Evolutionary conservation across 2,329 filamentous ascomycete species (phyloP), one percentile per base, ranked within the genome.

Genomic region (Botrytis squamosa): DNA sequence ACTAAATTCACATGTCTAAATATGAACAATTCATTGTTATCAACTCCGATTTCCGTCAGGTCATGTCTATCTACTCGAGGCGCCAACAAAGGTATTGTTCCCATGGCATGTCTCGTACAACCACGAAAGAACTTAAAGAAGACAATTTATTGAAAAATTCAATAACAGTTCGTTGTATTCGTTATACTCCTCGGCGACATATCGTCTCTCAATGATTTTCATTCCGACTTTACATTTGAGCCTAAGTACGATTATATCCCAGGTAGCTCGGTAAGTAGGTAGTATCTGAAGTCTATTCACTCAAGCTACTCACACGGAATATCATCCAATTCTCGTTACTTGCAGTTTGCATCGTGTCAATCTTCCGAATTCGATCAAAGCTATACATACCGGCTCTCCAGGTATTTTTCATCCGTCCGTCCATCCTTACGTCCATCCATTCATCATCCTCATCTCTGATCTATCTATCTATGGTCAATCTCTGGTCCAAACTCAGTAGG

Each of bases 301-400:
- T 64, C 69, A 65, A 49, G 52, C 44, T 52, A 55, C 29, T 71
- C 36, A 55, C 44, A 40, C 36, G 16, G 38, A 42, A 64, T 70
- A 64, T 55, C 42, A 46, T 71, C 59, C 57, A 12, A 42, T 71
- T 71, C 33, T 71, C 69, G 69, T 71, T 55, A 29, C 69, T 40
- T 71, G 55, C 60, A 40, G 20, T 60, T 40, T 71, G 55, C 60
- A 40, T 46, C 44, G n/a, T 38, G 63, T 64, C 64, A 67, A 52
- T 52, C 33, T 33, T 71, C 42, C 44, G 33, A 42, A 69, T 69
- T 69, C n/a, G 49, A 69, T 59, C 57, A 38, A 33, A 64, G n/a
- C 36, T 6, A 66, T 38, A 25, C 29, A 44, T 18, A 14, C 66
- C 38, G 52, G 52, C 52, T 29, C n/a, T 57, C 33, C 33, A 70